Percentiles rank a stretch among this genome's conserved stretches.
Conservation (phyloP, 208 protist species). For the Leptomonas seymouri region DNA sequence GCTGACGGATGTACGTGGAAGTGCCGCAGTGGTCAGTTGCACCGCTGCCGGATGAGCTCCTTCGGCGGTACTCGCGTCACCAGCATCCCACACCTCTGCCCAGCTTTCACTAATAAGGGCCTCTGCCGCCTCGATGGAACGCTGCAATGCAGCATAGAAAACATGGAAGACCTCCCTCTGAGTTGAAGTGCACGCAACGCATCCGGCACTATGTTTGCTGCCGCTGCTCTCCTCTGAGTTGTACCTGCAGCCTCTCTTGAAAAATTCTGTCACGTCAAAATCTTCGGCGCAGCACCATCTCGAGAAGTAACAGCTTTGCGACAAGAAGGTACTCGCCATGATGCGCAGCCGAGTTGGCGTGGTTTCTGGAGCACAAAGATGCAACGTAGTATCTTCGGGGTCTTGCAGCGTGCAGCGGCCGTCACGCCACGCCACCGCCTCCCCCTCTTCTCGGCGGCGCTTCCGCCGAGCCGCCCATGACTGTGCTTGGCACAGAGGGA, state of each 20-base stretch:
- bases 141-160: constrained; percentile 22
- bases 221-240: neutral
- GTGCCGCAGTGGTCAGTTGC: neutral
- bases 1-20: neutral
- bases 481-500: neutral
- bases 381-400: neutral
- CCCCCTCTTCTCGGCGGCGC: constrained; percentile 1
- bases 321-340: constrained; percentile 10
- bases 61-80: neutral
- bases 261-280: constrained; percentile 20
- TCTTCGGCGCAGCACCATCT: constrained; percentile 28
- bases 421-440: neutral
- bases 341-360: constrained; percentile 1
- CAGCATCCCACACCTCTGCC: neutral
- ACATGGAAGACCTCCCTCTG: neutral
- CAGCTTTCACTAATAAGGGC: neutral
- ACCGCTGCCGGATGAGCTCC: neutral
- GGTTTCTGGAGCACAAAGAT: neutral
- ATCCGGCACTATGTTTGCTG: neutral
- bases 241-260: neutral
- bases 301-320: constrained; percentile 26
- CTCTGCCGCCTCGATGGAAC: neutral
- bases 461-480: neutral
- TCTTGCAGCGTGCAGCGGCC: neutral
- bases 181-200: too few relatives aligned